Percentiles rank a stretch among this genome's conserved stretches.
These are phyloP conservation scores for Barnettozyma hawaiiensis DNA, from an alignment of 1,139 yeast genomes.

Conservation along the genomic window DNA sequence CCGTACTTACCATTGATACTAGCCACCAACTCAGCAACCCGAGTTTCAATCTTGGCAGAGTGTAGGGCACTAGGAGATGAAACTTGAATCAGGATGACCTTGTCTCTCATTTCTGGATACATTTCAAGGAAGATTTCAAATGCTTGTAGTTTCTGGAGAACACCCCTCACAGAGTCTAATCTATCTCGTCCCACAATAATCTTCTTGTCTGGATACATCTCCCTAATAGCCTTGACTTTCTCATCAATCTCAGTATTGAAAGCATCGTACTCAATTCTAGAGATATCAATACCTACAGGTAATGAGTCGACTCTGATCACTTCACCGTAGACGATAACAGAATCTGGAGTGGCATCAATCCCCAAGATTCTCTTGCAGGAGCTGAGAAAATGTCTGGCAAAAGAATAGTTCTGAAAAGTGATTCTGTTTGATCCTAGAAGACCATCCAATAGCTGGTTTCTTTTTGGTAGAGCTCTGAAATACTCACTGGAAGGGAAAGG, in stretches of 20 bases:
- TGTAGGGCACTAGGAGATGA: constrained; percentile 52
- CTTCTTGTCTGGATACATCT: constrained; percentile 67
- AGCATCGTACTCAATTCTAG: constrained; percentile 54
- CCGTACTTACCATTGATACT: constrained; percentile 84
- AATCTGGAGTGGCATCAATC: constrained; percentile 47
- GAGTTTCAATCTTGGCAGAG: constrained; percentile 59
- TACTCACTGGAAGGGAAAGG: constrained; percentile 97
- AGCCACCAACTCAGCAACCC: constrained; percentile 72
- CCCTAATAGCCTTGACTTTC: constrained; percentile 48
- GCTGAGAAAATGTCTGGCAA: constrained; percentile 84
- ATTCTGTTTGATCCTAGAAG: constrained; percentile 84
- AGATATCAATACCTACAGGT: constrained; percentile 84
- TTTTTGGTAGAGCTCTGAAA: constrained; percentile 79
- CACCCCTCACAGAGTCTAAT: constrained; percentile 75
- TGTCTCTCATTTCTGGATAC: constrained; percentile 89
- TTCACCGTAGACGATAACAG: constrained; percentile 71
- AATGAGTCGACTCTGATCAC: constrained; percentile 66
- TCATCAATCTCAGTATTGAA: constrained; percentile 39
- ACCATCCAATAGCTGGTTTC: constrained; percentile 80
- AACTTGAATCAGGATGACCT: constrained; percentile 87
- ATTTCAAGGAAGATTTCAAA: constrained; percentile 76
- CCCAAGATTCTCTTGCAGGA: constrained; percentile 83
- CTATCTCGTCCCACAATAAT: constrained; percentile 82
- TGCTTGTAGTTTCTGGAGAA: constrained; percentile 74
- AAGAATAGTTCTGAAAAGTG: constrained; percentile 81